Conservation (phyloP, 2,329 filamentous ascomycete genomes). For the Coniochaeta sp. region DNA sequence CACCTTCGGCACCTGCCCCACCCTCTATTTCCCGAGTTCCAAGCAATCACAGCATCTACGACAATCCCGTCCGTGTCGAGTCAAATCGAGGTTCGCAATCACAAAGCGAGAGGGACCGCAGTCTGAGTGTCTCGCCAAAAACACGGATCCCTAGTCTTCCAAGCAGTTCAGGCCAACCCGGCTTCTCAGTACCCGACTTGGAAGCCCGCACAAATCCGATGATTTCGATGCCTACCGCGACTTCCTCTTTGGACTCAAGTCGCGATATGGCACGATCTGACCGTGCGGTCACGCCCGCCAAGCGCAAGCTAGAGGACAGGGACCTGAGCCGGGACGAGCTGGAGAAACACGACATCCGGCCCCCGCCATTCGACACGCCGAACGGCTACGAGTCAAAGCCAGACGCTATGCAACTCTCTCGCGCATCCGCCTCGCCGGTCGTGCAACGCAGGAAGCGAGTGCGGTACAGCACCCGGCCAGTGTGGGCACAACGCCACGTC, state of each 20-base stretch:
- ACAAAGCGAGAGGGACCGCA: conserved; percentile 58
- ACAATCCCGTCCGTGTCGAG: conserved; percentile 14
- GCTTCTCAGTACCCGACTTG: conserved; percentile 14
- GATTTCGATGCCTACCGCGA: not conserved
- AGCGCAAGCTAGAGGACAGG: conserved; percentile 40
- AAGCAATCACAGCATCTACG: conserved; percentile 35
- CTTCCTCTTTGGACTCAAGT: not conserved
- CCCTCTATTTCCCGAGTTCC: conserved; percentile 32
- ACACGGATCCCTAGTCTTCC: conserved; percentile 51
- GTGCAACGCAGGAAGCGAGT: conserved; percentile 28
- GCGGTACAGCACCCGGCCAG: conserved; percentile 29
- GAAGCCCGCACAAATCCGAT: conserved; percentile 10
- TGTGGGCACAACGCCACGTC: conserved; percentile 39
- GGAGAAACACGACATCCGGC: conserved; percentile 39
- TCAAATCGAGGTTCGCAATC: conserved; percentile 40
- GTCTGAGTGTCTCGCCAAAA: conserved; percentile 72
- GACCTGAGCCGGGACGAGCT: conserved; percentile 42
- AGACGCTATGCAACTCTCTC: conserved; percentile 13
- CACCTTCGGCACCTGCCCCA: conserved; percentile 25
- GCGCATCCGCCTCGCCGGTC: conserved; percentile 22
- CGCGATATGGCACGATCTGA: conserved; percentile 12
- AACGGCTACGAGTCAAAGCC: conserved; percentile 29
- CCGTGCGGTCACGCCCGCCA: conserved; percentile 31
- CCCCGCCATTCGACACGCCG: conserved; percentile 36
- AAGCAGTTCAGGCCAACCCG: conserved; percentile 30